These are phyloP conservation scores for Pseudisothecium myosuroides DNA, from an alignment of 225 moss, liverwort and hornwort genomes.

Conservation along the genomic window DNA sequence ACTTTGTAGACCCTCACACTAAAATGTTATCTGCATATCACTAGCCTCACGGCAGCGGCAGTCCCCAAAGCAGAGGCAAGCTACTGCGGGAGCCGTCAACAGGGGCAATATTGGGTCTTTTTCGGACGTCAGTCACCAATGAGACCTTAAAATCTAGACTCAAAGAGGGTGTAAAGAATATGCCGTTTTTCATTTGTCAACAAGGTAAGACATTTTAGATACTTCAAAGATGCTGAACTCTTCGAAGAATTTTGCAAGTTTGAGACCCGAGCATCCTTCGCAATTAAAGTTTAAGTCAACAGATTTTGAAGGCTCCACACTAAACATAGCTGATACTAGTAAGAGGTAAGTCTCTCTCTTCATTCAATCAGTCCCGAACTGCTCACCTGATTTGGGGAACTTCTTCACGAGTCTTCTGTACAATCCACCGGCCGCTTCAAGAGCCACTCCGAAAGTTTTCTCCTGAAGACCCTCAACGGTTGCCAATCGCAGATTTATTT, in stretches of 20 bases:
- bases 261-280: background rate
- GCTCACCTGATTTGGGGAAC: conserved; percentile 91
- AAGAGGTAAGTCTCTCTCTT: background rate
- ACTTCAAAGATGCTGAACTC: background rate
- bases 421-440: conserved; percentile 96
- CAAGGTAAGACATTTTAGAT: background rate
- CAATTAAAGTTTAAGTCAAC: background rate
- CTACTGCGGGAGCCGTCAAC: background rate
- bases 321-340: background rate
- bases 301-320: background rate
- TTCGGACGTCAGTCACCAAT: background rate
- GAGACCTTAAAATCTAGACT: background rate
- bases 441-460: conserved; percentile 96
- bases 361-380: background rate
- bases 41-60: background rate
- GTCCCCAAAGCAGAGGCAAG: background rate
- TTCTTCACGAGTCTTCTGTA: conserved; percentile 96
- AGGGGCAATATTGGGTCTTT: background rate
- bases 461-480: conserved; percentile 94
- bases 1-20: background rate
- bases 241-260: background rate
- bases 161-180: background rate
- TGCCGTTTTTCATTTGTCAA: background rate
- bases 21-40: background rate
- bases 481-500: conserved; percentile 79